Evolutionary conservation across 2,329 filamentous ascomycete genomes (phyloP).

Genomic region (Monosporascus sp.): DNA sequence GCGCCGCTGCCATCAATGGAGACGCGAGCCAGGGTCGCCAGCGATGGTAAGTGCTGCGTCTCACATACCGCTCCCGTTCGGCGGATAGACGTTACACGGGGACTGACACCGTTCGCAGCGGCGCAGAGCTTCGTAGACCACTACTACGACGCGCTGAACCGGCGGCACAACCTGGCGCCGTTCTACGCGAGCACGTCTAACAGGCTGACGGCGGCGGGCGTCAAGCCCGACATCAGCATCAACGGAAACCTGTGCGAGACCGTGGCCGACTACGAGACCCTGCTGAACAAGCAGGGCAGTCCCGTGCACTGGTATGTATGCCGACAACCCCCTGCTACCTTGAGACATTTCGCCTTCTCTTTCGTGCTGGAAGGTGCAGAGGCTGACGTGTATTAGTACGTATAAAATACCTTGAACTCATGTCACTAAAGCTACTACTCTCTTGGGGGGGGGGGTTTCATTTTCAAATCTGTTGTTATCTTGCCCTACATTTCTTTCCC

Average conservation of each 20-base stretch:
- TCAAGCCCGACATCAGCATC: constrained; percentile 65
- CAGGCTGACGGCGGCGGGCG: constrained; percentile 43
- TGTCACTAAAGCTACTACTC: too few relatives aligned
- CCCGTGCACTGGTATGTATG: constrained; percentile 2
- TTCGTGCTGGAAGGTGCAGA: too few relatives aligned
- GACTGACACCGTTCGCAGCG: constrained; percentile 37
- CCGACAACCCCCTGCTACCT: background rate
- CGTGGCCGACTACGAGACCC: constrained; percentile 59
- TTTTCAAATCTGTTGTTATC: background rate
- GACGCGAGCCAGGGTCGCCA: constrained; percentile 28
- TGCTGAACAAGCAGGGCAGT: constrained; percentile 55
- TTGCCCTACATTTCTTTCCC: background rate
- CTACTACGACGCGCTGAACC: constrained; percentile 72
- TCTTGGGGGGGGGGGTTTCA: background rate
- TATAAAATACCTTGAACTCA: too few relatives aligned
- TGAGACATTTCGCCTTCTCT: background rate
- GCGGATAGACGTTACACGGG: background rate
- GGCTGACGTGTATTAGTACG: too few relatives aligned
- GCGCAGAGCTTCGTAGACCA: constrained; percentile 65
- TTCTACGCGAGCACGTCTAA: constrained; percentile 64
- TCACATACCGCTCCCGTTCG: background rate
- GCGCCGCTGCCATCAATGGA: constrained; percentile 13
- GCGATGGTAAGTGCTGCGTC: constrained; percentile 23
- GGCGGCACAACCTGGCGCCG: constrained; percentile 49
- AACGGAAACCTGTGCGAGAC: constrained; percentile 66